A percentile compares a stretch with the other conserved stretches of the same genome.
Evolutionary conservation across 2,329 filamentous ascomycete species (phyloP).

Genomic region (Sclerotinia borealis): DNA sequence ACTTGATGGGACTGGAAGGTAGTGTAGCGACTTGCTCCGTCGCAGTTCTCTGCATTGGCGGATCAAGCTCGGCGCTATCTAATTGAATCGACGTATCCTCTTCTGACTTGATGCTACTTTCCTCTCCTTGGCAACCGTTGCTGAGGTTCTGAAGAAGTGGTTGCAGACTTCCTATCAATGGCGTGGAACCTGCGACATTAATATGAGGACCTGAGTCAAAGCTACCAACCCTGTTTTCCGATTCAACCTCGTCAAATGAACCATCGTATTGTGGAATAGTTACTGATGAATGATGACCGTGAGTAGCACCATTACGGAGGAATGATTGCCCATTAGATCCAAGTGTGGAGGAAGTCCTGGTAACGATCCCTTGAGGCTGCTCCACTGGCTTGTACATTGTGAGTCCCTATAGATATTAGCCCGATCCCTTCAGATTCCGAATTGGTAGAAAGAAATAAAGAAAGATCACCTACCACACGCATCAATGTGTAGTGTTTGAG

Average conservation of each 20-base stretch:
- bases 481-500: background rate
- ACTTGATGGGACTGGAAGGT: background rate
- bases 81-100: too few relatives aligned
- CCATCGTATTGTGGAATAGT: background rate
- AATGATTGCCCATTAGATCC: background rate
- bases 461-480: background rate
- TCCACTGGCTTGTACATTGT: background rate
- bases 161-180: too few relatives aligned
- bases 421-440: background rate
- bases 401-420: background rate
- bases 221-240: background rate
- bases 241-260: background rate
- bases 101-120: background rate
- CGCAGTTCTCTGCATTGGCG: background rate
- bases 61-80: background rate
- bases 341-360: too few relatives aligned
- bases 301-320: background rate
- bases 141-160: background rate
- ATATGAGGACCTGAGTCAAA: background rate
- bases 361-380: background rate
- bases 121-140: background rate
- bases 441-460: background rate
- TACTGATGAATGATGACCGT: background rate
- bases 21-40: background rate
- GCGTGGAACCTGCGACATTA: accelerated